Base-by-base conservation (phyloP, 2,329 filamentous ascomycete species). In the Herpotrichia juniperi region DNA sequence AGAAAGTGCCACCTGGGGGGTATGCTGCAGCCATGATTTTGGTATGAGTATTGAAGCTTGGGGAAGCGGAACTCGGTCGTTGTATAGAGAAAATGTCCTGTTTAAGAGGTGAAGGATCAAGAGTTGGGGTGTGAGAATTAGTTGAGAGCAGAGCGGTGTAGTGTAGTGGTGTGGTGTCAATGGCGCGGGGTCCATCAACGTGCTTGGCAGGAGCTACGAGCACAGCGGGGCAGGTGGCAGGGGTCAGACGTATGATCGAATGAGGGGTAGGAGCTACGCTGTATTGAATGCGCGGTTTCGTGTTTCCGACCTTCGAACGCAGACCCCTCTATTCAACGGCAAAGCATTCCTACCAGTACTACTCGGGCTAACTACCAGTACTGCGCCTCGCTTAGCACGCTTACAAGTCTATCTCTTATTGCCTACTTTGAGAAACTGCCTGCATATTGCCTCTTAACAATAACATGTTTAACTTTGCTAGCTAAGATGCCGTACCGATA, bases 1-100 rank as follows among this genome's bases (percentile, higher is more conserved):
- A 88, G 80, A 93, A 92, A 67, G 92, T 96, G 66, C 84, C 83
- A 61, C 86, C 88, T 50, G 88, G 86, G 54, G 67, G 74, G 14
- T 62, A 58, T 49, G 65, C 56, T 48, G 62, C 57, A 35, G 70
- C 63, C 64, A 69, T 73, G 46, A 55, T 58, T 17, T 28, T 8
- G 4, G 43, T 34, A 42, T 26, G 21, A 37, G 4, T n/a, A 19
- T 17, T 19, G 12, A 37, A 37, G 34, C 21, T 6, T 37, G 16
- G 21, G 34, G 26, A 28, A 28, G 26, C 4, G 34, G 12, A 37
- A 12, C 6, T 12, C 21, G 34, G 21, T 46, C 12, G 10, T 19
- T 46, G 28, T 8, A 42, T 8, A 10, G n/a, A 19, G 30, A 25
- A 46, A 46, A 50, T 49, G 32, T 34, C n/a, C 43, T 39, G 32